Percentiles rank a stretch among this genome's conserved stretches.
Conservation (phyloP, 1,284 basidiomycete species). For the Chalciporus sp. region DNA sequence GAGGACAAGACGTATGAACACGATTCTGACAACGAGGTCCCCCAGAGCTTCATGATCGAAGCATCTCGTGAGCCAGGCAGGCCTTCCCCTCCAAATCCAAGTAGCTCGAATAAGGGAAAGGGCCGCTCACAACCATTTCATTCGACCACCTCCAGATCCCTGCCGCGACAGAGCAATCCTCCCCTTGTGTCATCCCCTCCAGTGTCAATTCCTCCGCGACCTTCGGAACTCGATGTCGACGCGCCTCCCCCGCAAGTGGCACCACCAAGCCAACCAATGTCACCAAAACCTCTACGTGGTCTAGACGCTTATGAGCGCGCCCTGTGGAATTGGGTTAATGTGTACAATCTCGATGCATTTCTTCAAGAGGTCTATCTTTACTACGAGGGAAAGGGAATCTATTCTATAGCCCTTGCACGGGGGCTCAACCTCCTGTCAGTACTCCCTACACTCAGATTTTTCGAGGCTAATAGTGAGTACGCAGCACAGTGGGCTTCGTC, state of each 20-base stretch:
- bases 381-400: constrained; percentile 95
- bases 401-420: constrained; percentile 87
- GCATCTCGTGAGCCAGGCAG: constrained; percentile 41
- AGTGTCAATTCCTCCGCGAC: constrained; percentile 63
- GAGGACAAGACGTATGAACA: constrained; percentile 59
- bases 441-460: constrained; percentile 19
- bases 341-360: constrained; percentile 94
- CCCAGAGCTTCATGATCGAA: constrained; percentile 83
- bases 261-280: constrained; percentile 31
- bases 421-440: constrained; percentile 91
- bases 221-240: constrained; percentile 60
- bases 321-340: constrained; percentile 98
- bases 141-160: constrained; percentile 46
- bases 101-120: constrained; percentile 42
- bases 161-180: constrained; percentile 45
- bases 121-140: constrained; percentile 46
- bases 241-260: constrained; percentile 18
- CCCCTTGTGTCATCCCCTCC: constrained; percentile 20
- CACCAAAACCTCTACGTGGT: constrained; percentile 60
- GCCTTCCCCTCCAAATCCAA: constrained; percentile 29
- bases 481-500: constrained; percentile 94
- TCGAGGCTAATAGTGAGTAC: constrained; percentile 27
- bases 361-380: constrained; percentile 95
- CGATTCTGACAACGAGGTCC: constrained; percentile 79
- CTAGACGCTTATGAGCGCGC: constrained; percentile 87